Evolutionary conservation across 768 basidiomycete genomes (phyloP).

Genomic region (Cystobasidium tubakii): DNA sequence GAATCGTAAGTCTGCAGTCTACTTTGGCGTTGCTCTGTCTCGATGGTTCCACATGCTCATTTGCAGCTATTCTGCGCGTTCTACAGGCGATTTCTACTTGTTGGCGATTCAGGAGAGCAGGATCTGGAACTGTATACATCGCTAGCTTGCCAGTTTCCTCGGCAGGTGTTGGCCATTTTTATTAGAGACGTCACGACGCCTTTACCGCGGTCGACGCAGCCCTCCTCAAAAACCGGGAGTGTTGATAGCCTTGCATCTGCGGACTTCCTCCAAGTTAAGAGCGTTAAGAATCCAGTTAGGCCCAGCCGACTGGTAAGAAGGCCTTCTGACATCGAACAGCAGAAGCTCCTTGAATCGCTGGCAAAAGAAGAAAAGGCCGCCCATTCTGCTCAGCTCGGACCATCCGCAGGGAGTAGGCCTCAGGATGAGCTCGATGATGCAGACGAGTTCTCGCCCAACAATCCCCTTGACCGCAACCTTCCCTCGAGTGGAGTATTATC

Average conservation of each 20-base stretch:
- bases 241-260: neutral
- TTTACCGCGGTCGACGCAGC: neutral
- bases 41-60: too few relatives aligned
- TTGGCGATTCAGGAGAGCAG: constrained; percentile 92
- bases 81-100: constrained; percentile 40
- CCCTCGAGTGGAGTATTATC: constrained; percentile 8
- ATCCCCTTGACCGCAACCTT: constrained; percentile 39
- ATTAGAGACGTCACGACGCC: constrained; percentile 65
- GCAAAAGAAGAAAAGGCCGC: neutral
- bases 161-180: constrained; percentile 71
- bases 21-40: too few relatives aligned
- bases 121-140: constrained; percentile 84
- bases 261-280: neutral
- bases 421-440: constrained; percentile 19
- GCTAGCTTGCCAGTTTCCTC: constrained; percentile 60
- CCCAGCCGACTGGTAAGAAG: neutral
- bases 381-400: neutral
- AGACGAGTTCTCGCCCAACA: constrained; percentile 45
- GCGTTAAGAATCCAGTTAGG: neutral
- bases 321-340: constrained; percentile 14
- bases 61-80: too few relatives aligned
- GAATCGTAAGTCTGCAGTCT: constrained; percentile 1
- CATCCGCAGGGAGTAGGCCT: too few relatives aligned
- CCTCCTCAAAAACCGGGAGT: neutral
- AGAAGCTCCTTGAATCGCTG: neutral